Percentiles rank a stretch among this genome's conserved stretches.
Conservation (phyloP, 345 rosid genomes). For the Clarkia xantiana region DNA sequence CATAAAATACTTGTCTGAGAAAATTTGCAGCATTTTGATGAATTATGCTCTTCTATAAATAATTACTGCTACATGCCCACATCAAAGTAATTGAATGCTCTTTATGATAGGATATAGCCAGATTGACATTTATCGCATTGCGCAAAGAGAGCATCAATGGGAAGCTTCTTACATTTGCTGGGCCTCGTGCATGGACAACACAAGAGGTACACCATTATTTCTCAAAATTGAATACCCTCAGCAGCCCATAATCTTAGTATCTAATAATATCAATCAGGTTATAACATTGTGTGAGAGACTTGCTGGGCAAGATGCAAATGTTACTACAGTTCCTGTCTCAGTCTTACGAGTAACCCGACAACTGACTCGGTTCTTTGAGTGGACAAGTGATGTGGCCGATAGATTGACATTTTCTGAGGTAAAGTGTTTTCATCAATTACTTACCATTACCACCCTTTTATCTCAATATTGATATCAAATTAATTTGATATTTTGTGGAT, state of each 20-base stretch:
- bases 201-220: conserved; percentile 52
- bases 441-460: too few relatives aligned
- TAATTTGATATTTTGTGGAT: too few relatives aligned
- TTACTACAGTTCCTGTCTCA: conserved; percentile 84
- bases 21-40: background rate
- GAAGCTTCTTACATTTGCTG: conserved; percentile 82
- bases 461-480: background rate
- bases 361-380: conserved; percentile 62
- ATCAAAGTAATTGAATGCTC: background rate
- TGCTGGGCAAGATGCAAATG: conserved; percentile 97
- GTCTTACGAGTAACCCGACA: conserved; percentile 69
- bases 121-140: conserved; percentile 72
- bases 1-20: background rate
- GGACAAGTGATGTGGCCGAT: conserved; percentile 97
- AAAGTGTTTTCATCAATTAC: background rate
- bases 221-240: background rate
- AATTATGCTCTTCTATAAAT: too few relatives aligned
- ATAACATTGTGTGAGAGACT: conserved; percentile 87
- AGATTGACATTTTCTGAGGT: conserved; percentile 96
- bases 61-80: too few relatives aligned
- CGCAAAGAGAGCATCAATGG: conserved; percentile 60
- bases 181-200: conserved; percentile 96
- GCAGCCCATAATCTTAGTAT: background rate
- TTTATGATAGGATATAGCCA: conserved; percentile 64
- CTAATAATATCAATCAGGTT: conserved; percentile 32